A percentile compares a stretch with the other conserved stretches of the same genome.
Evolutionary conservation across 768 basidiomycete genomes (phyloP).

Genomic region (Dacryopinax primogenitus): DNA sequence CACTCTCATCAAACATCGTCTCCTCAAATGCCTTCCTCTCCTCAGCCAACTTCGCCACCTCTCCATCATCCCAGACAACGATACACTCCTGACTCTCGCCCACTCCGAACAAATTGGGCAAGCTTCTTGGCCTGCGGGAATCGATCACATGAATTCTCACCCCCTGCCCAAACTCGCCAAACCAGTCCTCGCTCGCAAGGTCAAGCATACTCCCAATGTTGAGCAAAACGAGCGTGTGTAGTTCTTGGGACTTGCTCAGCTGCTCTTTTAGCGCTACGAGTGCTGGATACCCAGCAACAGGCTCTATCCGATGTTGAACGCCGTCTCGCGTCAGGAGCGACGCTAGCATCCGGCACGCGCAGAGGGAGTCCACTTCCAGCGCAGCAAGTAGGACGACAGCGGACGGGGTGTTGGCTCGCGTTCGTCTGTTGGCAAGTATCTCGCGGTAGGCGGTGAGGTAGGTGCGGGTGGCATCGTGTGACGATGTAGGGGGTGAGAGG

Average conservation of each 20-base stretch:
- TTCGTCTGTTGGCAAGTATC: not conserved
- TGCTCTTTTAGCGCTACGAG: constrained; percentile 54
- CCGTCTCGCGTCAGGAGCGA: constrained; percentile 88
- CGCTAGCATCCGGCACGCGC: constrained; percentile 80
- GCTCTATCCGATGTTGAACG: constrained; percentile 77
- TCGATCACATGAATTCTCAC: constrained; percentile 87
- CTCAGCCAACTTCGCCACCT: constrained; percentile 51
- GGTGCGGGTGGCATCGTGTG: not conserved
- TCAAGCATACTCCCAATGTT: constrained; percentile 88
- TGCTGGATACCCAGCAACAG: constrained; percentile 74
- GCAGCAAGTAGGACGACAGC: constrained; percentile 77
- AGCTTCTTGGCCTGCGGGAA: constrained; percentile 77
- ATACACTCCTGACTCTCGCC: constrained; percentile 49
- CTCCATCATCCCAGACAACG: constrained; percentile 88
- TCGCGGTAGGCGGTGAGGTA: constrained; percentile 7
- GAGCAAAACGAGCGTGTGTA: constrained; percentile 79
- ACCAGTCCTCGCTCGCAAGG: constrained; percentile 58
- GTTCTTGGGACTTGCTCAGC: constrained; percentile 36
- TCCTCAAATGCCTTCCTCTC: constrained; percentile 77
- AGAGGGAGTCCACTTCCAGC: constrained; percentile 84
- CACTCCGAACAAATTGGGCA: constrained; percentile 69
- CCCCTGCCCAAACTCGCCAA: constrained; percentile 51
- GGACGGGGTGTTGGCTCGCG: constrained; percentile 31
- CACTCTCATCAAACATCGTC: constrained; percentile 51
- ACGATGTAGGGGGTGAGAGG: constrained; percentile 11